These are phyloP conservation scores for Lumnitzera littorea DNA, from an alignment of 345 rosid species.

Conservation along the genomic window DNA sequence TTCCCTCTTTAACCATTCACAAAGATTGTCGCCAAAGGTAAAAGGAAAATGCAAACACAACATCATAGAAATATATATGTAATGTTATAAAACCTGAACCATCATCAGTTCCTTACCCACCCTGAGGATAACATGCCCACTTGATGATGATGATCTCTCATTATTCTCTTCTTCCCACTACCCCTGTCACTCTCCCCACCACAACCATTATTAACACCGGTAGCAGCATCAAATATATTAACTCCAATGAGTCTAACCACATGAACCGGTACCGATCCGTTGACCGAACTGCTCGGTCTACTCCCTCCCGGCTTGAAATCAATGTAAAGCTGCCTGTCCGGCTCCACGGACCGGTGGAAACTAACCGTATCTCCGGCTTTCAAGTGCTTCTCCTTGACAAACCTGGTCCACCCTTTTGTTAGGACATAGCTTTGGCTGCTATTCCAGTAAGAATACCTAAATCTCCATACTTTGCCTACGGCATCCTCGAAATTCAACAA, in stretches of 20 bases:
- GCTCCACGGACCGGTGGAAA: slow-evolving; percentile 74
- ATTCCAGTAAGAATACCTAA: slow-evolving; percentile 93
- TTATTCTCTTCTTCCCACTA: slow-evolving; percentile 43
- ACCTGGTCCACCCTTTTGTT: slow-evolving; percentile 99
- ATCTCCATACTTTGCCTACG: slow-evolving; percentile 82
- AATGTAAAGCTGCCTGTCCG: slow-evolving; percentile 68
- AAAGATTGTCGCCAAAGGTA: no score
- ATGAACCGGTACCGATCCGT: slow-evolving; percentile 24
- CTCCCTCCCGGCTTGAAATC: slow-evolving; percentile 46
- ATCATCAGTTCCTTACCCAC: slow-evolving; percentile 39
- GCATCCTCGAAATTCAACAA: slow-evolving; percentile 67
- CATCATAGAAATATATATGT: not conserved
- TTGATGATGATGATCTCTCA: slow-evolving; percentile 13
- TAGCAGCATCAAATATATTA: slow-evolving; percentile 51
- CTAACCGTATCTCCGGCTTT: slow-evolving; percentile 80
- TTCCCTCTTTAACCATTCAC: no score
- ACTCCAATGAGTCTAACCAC: slow-evolving; percentile 80
- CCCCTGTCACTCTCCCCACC: slow-evolving; percentile 19
- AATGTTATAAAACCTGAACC: slow-evolving; percentile 54
- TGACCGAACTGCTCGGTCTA: slow-evolving; percentile 2
- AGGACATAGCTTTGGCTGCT: slow-evolving; percentile 95
- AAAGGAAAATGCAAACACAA: no score
- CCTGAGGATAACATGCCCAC: slow-evolving; percentile 38
- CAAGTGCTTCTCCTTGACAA: slow-evolving; percentile 77
- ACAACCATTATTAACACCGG: slow-evolving; percentile 6